Percentiles rank a stretch among this genome's conserved stretches.
Conservation (phyloP, 2,329 filamentous ascomycete species). For the Pseudogymnoascus sp. region DNA sequence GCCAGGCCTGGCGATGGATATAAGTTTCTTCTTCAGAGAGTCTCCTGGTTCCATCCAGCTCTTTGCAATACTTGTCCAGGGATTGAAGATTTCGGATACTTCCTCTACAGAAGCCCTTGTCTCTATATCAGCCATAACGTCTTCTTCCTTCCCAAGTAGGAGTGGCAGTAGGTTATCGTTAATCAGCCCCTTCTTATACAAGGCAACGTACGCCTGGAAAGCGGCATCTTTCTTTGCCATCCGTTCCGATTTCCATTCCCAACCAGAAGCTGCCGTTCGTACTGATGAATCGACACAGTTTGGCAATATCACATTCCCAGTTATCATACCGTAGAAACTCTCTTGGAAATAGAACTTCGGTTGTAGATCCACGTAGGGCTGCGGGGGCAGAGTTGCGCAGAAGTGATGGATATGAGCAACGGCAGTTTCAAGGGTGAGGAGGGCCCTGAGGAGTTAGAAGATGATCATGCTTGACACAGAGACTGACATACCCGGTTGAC, state of each 20-base stretch:
- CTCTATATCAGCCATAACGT: slow-evolving; percentile 30
- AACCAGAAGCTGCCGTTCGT: slow-evolving; percentile 42
- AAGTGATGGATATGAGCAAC: slow-evolving; percentile 75
- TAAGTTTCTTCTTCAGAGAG: not conserved
- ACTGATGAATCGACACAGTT: slow-evolving; percentile 55
- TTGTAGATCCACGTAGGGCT: slow-evolving; percentile 51
- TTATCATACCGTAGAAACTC: slow-evolving; percentile 28
- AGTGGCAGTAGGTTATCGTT: slow-evolving; percentile 69
- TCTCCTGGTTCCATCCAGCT: slow-evolving; percentile 18
- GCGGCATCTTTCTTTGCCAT: slow-evolving; percentile 73
- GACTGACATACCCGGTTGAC: slow-evolving; percentile 32
- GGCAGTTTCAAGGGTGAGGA: slow-evolving; percentile 64
- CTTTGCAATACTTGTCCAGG: slow-evolving; percentile 30
- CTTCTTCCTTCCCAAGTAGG: slow-evolving; percentile 34
- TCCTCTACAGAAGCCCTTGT: slow-evolving; percentile 23
- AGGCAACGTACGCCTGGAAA: slow-evolving; percentile 64
- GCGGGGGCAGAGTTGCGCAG: slow-evolving; percentile 51
- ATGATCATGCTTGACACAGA: slow-evolving; percentile 8
- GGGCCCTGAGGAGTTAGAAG: slow-evolving; percentile 40
- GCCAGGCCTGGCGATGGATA: not conserved
- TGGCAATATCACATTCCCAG: slow-evolving; percentile 62
- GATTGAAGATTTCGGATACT: slow-evolving; percentile 28
- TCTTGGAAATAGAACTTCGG: slow-evolving; percentile 58
- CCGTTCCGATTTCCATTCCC: slow-evolving; percentile 60
- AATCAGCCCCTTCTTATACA: slow-evolving; percentile 63